Percentiles rank a stretch among this genome's conserved stretches.
Conservation (phyloP, 805 yeast species). For the Saccharomycopsis microspora region DNA sequence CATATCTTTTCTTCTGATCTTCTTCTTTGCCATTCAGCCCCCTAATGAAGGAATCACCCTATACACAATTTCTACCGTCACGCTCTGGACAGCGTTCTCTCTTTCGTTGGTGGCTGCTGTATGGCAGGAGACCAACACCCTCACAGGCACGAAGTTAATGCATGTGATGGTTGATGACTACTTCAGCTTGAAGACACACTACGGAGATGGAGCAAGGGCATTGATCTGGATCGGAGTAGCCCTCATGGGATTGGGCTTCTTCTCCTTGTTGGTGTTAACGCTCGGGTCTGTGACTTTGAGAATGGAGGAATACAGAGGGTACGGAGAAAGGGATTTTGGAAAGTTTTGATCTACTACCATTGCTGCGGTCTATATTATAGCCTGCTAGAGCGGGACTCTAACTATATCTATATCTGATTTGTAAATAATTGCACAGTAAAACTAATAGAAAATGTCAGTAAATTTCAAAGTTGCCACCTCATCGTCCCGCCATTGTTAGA, state of each 20-base stretch:
- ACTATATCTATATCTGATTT: no score
- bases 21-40: constrained; percentile 5
- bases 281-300: neutral
- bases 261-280: constrained; percentile 2
- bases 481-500: no score
- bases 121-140: constrained; percentile 17
- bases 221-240: constrained; percentile 16
- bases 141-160: constrained; percentile 16
- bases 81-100: constrained; percentile 11
- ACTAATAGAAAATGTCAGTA: no score
- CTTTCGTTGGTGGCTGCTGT: constrained; percentile 17
- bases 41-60: neutral
- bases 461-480: no score
- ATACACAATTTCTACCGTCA: constrained; percentile 1
- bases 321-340: no score
- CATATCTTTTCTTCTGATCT: constrained; percentile 12
- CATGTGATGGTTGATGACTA: constrained; percentile 16
- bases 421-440: no score
- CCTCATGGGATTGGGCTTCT: constrained; percentile 12
- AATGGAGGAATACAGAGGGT: no score
- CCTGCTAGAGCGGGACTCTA: no score
- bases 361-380: no score
- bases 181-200: constrained; percentile 13
- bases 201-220: constrained; percentile 14
- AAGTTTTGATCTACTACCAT: no score